These are phyloP conservation scores for Wickerhamiella domercqiae DNA, from an alignment of 805 yeast species.

Conservation along the genomic window DNA sequence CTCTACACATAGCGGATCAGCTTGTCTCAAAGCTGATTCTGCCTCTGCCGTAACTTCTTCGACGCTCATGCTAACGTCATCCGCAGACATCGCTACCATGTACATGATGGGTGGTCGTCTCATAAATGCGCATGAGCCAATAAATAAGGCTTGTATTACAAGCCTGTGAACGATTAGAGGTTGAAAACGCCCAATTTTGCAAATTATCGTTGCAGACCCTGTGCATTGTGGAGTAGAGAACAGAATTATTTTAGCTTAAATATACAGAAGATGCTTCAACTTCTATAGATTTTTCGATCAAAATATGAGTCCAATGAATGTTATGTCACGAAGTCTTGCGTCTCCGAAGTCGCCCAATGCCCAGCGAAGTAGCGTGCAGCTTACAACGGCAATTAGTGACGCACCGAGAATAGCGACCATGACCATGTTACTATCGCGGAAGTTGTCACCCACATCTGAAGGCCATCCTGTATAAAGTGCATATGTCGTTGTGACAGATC, in stretches of 20 bases:
- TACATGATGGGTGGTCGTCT: too few relatives aligned
- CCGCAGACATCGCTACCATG: not conserved
- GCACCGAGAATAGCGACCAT: constrained; percentile 62
- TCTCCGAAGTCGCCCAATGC: constrained; percentile 25
- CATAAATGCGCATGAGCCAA: too few relatives aligned
- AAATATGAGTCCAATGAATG: too few relatives aligned
- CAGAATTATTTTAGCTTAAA: too few relatives aligned
- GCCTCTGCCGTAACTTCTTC: constrained; percentile 33
- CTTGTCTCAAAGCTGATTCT: constrained; percentile 31
- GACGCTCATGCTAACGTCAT: too few relatives aligned
- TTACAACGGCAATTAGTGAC: constrained; percentile 40
- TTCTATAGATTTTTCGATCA: too few relatives aligned
- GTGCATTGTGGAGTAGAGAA: too few relatives aligned
- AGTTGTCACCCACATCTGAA: constrained; percentile 46
- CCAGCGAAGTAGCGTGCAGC: constrained; percentile 22
- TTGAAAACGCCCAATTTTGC: too few relatives aligned
- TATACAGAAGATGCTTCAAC: too few relatives aligned
- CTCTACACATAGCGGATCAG: constrained; percentile 36
- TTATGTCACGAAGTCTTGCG: constrained; percentile 10
- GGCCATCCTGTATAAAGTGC: constrained; percentile 86
- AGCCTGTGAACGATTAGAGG: too few relatives aligned
- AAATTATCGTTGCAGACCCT: too few relatives aligned
- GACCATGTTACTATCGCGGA: constrained; percentile 66
- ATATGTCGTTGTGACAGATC: constrained; percentile 72
- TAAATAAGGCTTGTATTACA: too few relatives aligned